Evolutionary conservation across 2,329 filamentous ascomycete species (phyloP).

Genomic region (Nothomitra cinnamomea): DNA sequence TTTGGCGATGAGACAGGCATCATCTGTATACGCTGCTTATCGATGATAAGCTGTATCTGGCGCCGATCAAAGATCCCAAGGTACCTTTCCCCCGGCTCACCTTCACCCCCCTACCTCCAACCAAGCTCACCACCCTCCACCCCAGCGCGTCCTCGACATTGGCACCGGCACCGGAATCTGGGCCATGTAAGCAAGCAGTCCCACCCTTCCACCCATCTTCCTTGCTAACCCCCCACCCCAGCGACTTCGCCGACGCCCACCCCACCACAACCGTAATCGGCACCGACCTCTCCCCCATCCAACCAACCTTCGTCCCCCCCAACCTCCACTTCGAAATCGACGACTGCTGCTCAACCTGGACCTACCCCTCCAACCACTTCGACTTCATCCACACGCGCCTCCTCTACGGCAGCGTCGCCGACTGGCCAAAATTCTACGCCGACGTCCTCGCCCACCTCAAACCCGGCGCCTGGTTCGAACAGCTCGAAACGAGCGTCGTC

Average conservation of each 20-base stretch:
- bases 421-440: conserved; percentile 20
- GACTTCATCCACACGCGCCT: conserved; percentile 27
- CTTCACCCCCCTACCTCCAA: no score
- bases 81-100: no score
- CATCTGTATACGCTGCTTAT: no score
- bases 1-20: no score
- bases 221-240: conserved; percentile 7
- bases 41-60: not conserved
- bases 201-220: not conserved
- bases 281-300: conserved; percentile 3
- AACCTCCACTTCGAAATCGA: conserved; percentile 18
- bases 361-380: conserved; percentile 19
- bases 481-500: conserved; percentile 15
- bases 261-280: conserved; percentile 13
- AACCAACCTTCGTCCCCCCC: not conserved
- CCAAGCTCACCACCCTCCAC: no score
- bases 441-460: conserved; percentile 19
- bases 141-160: conserved; percentile 16
- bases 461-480: conserved; percentile 23
- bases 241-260: conserved; percentile 16
- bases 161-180: conserved; percentile 20
- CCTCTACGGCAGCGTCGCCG: conserved; percentile 20
- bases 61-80: not conserved
- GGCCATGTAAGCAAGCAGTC: conserved; percentile 14
- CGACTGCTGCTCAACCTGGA: conserved; percentile 21